Base-by-base conservation (phyloP, 2,329 filamentous ascomycete genomes). In the Akanthomyces uredinophilus region DNA sequence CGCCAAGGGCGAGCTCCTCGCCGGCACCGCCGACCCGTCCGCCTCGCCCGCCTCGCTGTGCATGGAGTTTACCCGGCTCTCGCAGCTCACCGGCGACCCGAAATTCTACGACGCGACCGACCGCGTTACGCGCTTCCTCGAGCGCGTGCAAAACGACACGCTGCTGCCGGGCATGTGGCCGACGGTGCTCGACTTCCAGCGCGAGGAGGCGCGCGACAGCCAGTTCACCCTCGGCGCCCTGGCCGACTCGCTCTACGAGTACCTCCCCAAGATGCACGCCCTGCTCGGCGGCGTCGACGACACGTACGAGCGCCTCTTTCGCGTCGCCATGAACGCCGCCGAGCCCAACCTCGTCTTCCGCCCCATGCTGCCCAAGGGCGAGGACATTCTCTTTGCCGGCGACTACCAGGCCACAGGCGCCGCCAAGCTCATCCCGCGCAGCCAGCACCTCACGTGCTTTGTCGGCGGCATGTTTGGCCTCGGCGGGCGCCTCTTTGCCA, bases 401-500 rank as follows among this genome's bases (percentile, higher is more conserved):
- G 64, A 65, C 0, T 73, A 78, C 8, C 75, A 65, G 1, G 69
- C 71, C 0, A 58, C 27, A 2, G 67, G 71, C 5, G 70, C 74
- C 3, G 75, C 66, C 2, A 64, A 60, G n/a, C 58, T 71, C 10
- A 60, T 60, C 8, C 70, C 75, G 0, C 71, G 77, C 24, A 72
- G 72, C 0, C 82, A 84, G 52, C 87, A 90, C 69, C 74, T 87
- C 0, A 79, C 80, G 0, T 90, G 87, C 70, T 90, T 88, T 68
- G 79, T 82, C 0, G 87, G 87, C 10, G 87, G 85, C 18, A 86
- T 87, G 80, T 83, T 87, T 22, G 87, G 78, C 0, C 78, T 90
- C 16, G 85, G 81, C 16, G 83, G 86, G 0, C 82, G 79, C 55
- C 74, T 88, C 11, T 82, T 88, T 46, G 70, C 73, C 0, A 66